phyloP scores from a whole-genome alignment of 495 filamentous ascomycete genomes.

The Neurospora terricola region DNA sequence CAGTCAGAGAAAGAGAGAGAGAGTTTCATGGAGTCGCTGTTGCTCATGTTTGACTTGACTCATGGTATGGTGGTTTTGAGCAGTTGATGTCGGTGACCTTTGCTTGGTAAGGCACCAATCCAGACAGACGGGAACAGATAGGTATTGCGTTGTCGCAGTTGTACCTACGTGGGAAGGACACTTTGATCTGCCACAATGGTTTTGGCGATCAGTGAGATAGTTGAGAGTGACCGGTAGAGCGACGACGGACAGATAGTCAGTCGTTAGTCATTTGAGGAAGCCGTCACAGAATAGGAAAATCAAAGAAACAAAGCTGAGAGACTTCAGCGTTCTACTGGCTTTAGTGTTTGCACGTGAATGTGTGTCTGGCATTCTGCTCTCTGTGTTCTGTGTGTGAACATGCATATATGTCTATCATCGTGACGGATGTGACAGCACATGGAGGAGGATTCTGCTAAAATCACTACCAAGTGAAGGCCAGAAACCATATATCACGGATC shows the following conservation, averaged over 20 bases:
- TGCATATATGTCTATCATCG: background rate
- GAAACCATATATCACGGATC: no score
- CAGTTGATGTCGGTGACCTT: background rate
- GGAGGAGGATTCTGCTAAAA: no score
- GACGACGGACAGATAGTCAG: background rate
- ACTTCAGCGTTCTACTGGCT: background rate
- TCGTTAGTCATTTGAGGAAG: background rate
- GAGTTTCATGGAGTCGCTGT: background rate
- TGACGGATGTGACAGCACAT: no score
- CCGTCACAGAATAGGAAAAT: background rate
- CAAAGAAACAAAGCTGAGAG: background rate
- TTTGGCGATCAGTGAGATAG: background rate
- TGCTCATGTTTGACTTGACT: background rate
- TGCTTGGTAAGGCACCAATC: background rate
- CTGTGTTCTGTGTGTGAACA: background rate
- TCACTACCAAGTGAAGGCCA: no score
- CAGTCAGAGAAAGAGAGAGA: background rate
- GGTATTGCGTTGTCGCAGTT: background rate
- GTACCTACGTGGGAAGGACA: background rate
- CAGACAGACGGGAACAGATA: background rate
- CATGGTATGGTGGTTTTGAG: background rate
- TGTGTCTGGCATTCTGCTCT: background rate
- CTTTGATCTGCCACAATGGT: background rate
- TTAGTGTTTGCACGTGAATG: background rate
- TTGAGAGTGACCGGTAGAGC: background rate